Evolutionary conservation across 2,329 filamentous ascomycete species (phyloP).

Genomic region (Aaosphaeria arxii): DNA sequence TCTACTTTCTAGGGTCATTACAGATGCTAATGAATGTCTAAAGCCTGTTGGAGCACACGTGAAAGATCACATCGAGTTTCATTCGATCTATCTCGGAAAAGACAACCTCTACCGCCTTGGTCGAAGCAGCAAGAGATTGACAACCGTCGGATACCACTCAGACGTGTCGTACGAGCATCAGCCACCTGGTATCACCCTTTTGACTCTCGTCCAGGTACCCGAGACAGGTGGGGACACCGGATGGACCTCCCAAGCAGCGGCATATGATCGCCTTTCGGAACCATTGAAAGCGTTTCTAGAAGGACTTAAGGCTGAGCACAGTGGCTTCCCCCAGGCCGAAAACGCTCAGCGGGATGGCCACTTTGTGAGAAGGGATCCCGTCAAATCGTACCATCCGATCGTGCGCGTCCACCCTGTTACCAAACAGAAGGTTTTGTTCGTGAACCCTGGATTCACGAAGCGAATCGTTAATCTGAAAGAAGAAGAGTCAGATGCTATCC

Average conservation of each 20-base stretch:
- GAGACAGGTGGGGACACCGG: slow-evolving; percentile 50
- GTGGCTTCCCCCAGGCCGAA: slow-evolving; percentile 71
- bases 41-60: slow-evolving; percentile 21
- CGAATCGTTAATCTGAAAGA: slow-evolving; percentile 77
- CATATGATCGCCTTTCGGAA: slow-evolving; percentile 39
- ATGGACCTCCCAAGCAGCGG: slow-evolving; percentile 44
- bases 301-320: slow-evolving; percentile 74
- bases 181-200: slow-evolving; percentile 46
- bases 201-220: slow-evolving; percentile 49
- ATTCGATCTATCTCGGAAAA: slow-evolving; percentile 21
- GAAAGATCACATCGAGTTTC: slow-evolving; percentile 23
- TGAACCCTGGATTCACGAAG: slow-evolving; percentile 80
- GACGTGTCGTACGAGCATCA: slow-evolving; percentile 50
- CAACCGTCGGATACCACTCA: slow-evolving; percentile 49
- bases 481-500: slow-evolving; percentile 72
- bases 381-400: slow-evolving; percentile 42
- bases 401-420: slow-evolving; percentile 74
- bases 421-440: slow-evolving; percentile 74
- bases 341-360: slow-evolving; percentile 44
- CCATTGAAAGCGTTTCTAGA: slow-evolving; percentile 36
- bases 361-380: slow-evolving; percentile 33
- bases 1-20: neutral
- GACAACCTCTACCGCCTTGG: slow-evolving; percentile 24
- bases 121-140: slow-evolving; percentile 21
- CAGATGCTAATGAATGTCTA: neutral